These are phyloP conservation scores for Candida berthetii DNA, from an alignment of 805 yeast genomes.

Conservation along the genomic window DNA sequence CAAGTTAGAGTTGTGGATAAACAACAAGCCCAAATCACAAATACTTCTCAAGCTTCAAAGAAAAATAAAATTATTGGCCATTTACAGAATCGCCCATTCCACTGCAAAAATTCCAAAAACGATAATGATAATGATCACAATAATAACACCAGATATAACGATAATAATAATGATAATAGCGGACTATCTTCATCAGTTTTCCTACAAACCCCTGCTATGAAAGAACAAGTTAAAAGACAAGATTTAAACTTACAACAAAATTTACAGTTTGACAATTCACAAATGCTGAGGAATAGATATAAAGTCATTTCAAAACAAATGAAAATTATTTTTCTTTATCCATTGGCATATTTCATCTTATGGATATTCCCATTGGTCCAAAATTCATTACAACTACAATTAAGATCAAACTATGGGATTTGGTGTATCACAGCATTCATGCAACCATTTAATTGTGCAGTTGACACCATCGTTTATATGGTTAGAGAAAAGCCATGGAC, in stretches of 20 bases:
- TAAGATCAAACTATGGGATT: slow-evolving; percentile 57
- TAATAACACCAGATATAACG: too few relatives aligned
- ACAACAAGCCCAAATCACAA: neutral
- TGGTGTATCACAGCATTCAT: slow-evolving; percentile 64
- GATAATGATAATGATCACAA: too few relatives aligned
- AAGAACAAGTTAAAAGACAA: too few relatives aligned
- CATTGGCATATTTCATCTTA: slow-evolving; percentile 69
- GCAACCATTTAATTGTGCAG: slow-evolving; percentile 75
- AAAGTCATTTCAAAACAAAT: slow-evolving; percentile 68
- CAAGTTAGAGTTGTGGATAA: slow-evolving; percentile 26
- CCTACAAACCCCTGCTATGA: neutral
- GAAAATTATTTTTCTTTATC: slow-evolving; percentile 76
- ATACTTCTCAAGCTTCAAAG: neutral
- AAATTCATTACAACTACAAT: slow-evolving; percentile 45
- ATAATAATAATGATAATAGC: too few relatives aligned
- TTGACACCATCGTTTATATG: slow-evolving; percentile 71
- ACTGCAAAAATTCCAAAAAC: too few relatives aligned
- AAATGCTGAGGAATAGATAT: slow-evolving; percentile 53
- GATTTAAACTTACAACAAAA: neutral
- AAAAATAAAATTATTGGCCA: neutral
- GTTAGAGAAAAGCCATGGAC: slow-evolving; percentile 80
- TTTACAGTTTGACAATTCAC: slow-evolving; percentile 19
- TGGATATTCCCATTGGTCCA: slow-evolving; percentile 80
- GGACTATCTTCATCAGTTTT: too few relatives aligned
- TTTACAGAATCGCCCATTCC: neutral